A percentile compares a stretch with the other conserved stretches of the same genome.
Evolutionary conservation across 2,329 filamentous ascomycete genomes (phyloP).

Genomic region (Fonsecaea nubica): DNA sequence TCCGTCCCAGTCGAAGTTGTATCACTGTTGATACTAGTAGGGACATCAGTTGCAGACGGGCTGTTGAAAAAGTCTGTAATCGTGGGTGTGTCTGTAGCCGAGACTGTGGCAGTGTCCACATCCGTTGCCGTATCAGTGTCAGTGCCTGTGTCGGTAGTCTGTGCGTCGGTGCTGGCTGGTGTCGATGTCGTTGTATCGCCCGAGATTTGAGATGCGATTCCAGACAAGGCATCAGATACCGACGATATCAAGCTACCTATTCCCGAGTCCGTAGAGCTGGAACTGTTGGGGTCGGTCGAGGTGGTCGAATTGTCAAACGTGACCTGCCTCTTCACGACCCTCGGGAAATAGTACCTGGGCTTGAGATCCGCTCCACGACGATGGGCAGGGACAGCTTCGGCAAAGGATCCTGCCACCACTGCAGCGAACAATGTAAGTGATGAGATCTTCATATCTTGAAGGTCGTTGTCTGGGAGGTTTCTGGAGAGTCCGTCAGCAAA

Average conservation of each 20-base stretch:
- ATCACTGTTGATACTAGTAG: slow-evolving; percentile 16
- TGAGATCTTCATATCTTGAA: slow-evolving; percentile 37
- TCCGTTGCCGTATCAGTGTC: not conserved
- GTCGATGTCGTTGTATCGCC: slow-evolving; percentile 21
- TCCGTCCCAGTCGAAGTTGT: slow-evolving; percentile 27
- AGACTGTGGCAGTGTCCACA: slow-evolving; percentile 13
- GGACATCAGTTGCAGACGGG: slow-evolving; percentile 21
- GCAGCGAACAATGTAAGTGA: slow-evolving; percentile 40
- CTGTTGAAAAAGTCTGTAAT: not conserved
- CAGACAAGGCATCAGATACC: slow-evolving; percentile 31
- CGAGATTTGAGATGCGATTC: slow-evolving; percentile 26
- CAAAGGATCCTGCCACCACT: slow-evolving; percentile 40
- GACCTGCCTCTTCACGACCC: slow-evolving; percentile 41
- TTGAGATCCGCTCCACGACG: slow-evolving; percentile 35
- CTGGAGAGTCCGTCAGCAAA: slow-evolving; percentile 21
- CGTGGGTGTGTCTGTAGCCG: slow-evolving; percentile 10
- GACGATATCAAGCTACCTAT: slow-evolving; percentile 27
- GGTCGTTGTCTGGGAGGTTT: slow-evolving; percentile 1
- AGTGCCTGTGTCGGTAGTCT: slow-evolving; percentile 12
- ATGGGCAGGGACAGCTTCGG: slow-evolving; percentile 41
- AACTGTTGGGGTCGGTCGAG: slow-evolving; percentile 19
- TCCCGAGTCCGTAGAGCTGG: slow-evolving; percentile 26
- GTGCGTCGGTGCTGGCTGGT: slow-evolving; percentile 26
- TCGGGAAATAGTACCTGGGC: slow-evolving; percentile 43
- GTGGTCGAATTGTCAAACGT: slow-evolving; percentile 28